Evolutionary conservation across 345 rosid species (phyloP), one percentile per base, ranked within the genome.

Genomic region (Lepidium didymum): DNA sequence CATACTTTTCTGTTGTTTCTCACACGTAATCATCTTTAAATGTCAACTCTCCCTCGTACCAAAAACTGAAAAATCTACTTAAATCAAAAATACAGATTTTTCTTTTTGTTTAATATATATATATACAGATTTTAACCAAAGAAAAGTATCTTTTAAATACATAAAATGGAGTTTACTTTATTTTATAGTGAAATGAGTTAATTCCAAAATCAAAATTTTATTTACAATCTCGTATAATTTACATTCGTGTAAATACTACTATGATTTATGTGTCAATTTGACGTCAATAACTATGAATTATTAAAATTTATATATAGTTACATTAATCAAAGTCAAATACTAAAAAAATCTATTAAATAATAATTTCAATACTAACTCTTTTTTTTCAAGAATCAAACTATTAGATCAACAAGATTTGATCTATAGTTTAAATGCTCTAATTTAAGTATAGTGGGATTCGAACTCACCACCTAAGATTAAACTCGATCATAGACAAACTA

Each of bases 21-120:
- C 9, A 73, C 67, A 58, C 67, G 56, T 43, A 58, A 27, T 59
- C 31, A 29, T 57, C 21, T 56, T 8, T 33, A 42, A 66, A 59
- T 33, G 72, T 51, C 77, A 66, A 73, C 72, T 43, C 72, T 34
- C 19, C 62, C 67, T 63, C 35, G 7, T 46, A 46, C 19, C 57
- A 12, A 47, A 49, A 73, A 29, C 33, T 5, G 6, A 63, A 18
- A 14, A 34, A 31, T 33, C 35, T 14, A 4, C n/a, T 38, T 10
- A 7, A 27, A 38, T 46, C 27, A 38, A 55, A 7, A 4, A 44
- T 23, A 4, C 6, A 8, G 8, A 1, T 0, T 10, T 14, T 25
- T 18, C 5, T 4, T 27, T 27, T 27, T 4, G 3, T 27, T 0
- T 0, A 4, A 27, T 4, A 27, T 27, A 27, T 4, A 27, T 27